Percentiles rank a stretch among this genome's conserved stretches.
Conservation (phyloP, 2,329 filamentous ascomycete species). For the Ophiocordyceps robertsii region DNA sequence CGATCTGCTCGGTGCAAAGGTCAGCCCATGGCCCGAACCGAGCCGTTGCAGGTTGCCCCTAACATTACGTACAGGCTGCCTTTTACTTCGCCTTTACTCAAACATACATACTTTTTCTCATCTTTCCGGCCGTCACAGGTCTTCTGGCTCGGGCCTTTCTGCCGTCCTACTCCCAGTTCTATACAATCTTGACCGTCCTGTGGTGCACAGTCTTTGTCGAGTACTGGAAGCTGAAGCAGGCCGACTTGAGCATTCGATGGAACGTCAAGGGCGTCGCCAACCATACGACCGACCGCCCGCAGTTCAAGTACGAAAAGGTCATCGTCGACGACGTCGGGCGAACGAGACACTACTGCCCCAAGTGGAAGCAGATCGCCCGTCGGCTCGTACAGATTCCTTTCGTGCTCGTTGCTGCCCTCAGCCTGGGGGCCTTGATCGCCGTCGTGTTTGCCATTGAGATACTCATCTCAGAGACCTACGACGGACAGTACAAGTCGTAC, state of each 20-base stretch:
- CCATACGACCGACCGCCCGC: slow-evolving; percentile 50
- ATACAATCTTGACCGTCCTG: slow-evolving; percentile 51
- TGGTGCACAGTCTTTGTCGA: slow-evolving; percentile 67
- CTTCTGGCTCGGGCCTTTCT: slow-evolving; percentile 55
- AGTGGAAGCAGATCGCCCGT: slow-evolving; percentile 47
- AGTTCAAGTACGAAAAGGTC: slow-evolving; percentile 51
- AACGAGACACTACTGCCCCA: slow-evolving; percentile 46
- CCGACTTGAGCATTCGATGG: slow-evolving; percentile 61
- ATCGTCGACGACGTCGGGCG: slow-evolving; percentile 51
- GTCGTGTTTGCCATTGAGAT: slow-evolving; percentile 62
- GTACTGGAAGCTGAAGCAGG: slow-evolving; percentile 67
- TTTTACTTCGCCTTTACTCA: slow-evolving; percentile 80
- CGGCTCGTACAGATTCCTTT: slow-evolving; percentile 61
- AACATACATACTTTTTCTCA: slow-evolving; percentile 57
- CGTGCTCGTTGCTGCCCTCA: slow-evolving; percentile 40
- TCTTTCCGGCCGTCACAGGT: slow-evolving; percentile 56
- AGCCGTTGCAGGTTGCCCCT: neutral
- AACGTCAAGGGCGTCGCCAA: slow-evolving; percentile 53
- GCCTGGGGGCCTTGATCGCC: slow-evolving; percentile 53
- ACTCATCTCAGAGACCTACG: slow-evolving; percentile 61
- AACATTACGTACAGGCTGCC: slow-evolving; percentile 37
- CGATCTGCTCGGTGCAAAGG: slow-evolving; percentile 48
- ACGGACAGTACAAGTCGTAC: slow-evolving; percentile 52
- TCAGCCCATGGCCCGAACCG: neutral
- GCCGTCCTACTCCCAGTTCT: slow-evolving; percentile 56